A percentile compares a stretch with the other conserved stretches of the same genome.
These are phyloP conservation scores for Fonsecaea multimorphosa DNA, from an alignment of 2,329 filamentous ascomycete genomes.

Conservation along the genomic window DNA sequence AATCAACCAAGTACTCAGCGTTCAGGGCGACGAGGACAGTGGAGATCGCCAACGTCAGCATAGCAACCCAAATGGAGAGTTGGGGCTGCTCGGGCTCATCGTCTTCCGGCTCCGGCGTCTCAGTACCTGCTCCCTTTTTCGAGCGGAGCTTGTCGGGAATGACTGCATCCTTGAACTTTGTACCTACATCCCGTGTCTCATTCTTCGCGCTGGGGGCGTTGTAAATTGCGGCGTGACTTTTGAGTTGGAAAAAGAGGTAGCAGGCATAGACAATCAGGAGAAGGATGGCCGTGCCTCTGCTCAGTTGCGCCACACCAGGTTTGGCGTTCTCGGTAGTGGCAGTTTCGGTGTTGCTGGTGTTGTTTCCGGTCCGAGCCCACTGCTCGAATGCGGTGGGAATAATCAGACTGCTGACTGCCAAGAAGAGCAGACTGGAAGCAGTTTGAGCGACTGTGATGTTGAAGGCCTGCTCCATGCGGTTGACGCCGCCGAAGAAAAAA, in stretches of 20 bases:
- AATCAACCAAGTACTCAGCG: constrained; percentile 67
- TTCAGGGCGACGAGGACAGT: constrained; percentile 83
- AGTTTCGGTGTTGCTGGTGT: constrained; percentile 21
- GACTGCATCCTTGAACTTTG: constrained; percentile 35
- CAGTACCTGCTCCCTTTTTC: constrained; percentile 4
- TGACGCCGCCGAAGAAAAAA: constrained; percentile 85
- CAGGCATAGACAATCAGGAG: constrained; percentile 81
- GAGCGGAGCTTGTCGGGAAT: constrained; percentile 40
- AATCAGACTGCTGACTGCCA: constrained; percentile 81
- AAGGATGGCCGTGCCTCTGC: constrained; percentile 68
- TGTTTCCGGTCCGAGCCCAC: constrained; percentile 51
- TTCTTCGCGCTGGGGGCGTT: constrained; percentile 80
- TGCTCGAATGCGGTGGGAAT: constrained; percentile 85
- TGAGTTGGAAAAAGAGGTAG: constrained; percentile 90
- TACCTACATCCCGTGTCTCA: constrained; percentile 56
- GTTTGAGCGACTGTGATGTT: constrained; percentile 93
- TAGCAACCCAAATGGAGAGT: constrained; percentile 72
- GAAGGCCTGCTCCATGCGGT: constrained; percentile 82
- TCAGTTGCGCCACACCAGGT: constrained; percentile 34
- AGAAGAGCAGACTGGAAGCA: constrained; percentile 77
- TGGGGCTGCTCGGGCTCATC: constrained; percentile 78
- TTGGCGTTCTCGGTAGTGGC: constrained; percentile 33
- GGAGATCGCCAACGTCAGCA: constrained; percentile 72
- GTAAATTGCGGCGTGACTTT: constrained; percentile 81
- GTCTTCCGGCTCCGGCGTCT: constrained; percentile 47